Evolutionary conservation across 805 yeast species (phyloP).

Genomic region (Helenozyma rhizophorensis): DNA sequence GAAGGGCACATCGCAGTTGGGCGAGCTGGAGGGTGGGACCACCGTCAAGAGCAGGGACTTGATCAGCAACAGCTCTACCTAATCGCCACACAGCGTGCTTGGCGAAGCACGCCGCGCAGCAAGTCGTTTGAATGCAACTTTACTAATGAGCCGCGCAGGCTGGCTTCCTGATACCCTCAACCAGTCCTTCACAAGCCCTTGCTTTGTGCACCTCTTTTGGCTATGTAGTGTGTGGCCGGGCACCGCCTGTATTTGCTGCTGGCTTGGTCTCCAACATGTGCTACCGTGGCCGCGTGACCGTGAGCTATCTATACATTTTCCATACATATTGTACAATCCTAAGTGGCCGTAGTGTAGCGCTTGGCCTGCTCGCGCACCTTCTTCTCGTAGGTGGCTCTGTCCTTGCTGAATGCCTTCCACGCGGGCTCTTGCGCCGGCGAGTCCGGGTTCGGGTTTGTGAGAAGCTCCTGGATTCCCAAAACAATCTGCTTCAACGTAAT

Average conservation of each 20-base stretch:
- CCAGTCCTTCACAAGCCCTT: too few species aligned
- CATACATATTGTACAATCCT: slow-evolving; percentile 8
- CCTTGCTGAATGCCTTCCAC: slow-evolving; percentile 77
- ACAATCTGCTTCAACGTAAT: slow-evolving; percentile 85
- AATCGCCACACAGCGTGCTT: too few species aligned
- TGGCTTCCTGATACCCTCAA: too few species aligned
- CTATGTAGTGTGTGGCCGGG: too few species aligned
- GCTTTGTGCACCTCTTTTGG: too few species aligned
- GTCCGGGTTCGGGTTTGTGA: slow-evolving; percentile 86
- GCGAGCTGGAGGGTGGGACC: slow-evolving; percentile 42
- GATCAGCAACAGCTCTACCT: slow-evolving; percentile 32
- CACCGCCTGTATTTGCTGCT: too few species aligned
- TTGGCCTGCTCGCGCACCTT: slow-evolving; percentile 73
- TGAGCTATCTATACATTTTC: too few species aligned
- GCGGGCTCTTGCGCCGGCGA: slow-evolving; percentile 99
- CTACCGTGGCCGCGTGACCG: too few species aligned
- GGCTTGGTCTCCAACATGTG: too few species aligned
- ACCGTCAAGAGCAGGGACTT: slow-evolving; percentile 47
- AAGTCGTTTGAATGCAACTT: too few species aligned
- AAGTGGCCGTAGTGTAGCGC: slow-evolving; percentile 37
- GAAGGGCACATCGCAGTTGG: slow-evolving; percentile 75
- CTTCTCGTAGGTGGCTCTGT: slow-evolving; percentile 64
- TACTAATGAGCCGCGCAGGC: too few species aligned
- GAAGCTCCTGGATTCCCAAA: slow-evolving; percentile 86
- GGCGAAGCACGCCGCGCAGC: too few species aligned